phyloP scores from a whole-genome alignment of 2,329 filamentous ascomycete species.

The Diaporthe sp. region DNA sequence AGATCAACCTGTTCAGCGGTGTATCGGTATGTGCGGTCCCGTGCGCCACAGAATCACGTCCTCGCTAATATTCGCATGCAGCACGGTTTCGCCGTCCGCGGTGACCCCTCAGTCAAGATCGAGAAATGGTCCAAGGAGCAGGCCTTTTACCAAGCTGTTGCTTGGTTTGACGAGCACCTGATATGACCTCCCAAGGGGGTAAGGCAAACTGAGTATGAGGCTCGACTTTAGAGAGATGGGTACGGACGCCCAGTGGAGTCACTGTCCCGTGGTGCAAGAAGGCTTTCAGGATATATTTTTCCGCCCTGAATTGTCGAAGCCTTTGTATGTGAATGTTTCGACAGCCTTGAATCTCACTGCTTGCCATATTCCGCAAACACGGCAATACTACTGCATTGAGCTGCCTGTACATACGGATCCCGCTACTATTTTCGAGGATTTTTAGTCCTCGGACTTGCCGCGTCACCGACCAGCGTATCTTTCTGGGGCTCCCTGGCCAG shows the following conservation, averaged over 20 bases:
- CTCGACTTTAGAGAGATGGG: not conserved
- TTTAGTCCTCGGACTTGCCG: too few species aligned
- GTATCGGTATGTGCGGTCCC: not conserved
- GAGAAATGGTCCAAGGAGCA: constrained; percentile 82
- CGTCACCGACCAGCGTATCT: not conserved
- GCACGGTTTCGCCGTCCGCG: constrained; percentile 82
- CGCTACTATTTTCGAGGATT: not conserved
- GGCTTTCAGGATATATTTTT: not conserved
- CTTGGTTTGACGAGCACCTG: constrained; percentile 80
- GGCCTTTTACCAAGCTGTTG: constrained; percentile 81
- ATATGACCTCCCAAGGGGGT: constrained; percentile 40
- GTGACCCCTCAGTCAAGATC: constrained; percentile 68
- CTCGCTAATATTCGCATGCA: constrained; percentile 54
- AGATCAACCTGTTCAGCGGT: constrained; percentile 81
- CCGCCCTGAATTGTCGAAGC: not conserved
- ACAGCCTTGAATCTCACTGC: not conserved
- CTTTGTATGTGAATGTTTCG: not conserved
- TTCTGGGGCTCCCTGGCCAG: not conserved
- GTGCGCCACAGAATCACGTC: too few species aligned
- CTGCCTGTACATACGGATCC: too few species aligned
- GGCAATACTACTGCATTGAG: not conserved
- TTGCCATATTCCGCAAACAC: too few species aligned
- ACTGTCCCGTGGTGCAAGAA: not conserved
- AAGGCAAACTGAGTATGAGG: not conserved
- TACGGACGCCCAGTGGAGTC: too few species aligned